Base-by-base conservation (phyloP, 176 grass and related monocot species). In the Hsuehochloa calcarea region DNA sequence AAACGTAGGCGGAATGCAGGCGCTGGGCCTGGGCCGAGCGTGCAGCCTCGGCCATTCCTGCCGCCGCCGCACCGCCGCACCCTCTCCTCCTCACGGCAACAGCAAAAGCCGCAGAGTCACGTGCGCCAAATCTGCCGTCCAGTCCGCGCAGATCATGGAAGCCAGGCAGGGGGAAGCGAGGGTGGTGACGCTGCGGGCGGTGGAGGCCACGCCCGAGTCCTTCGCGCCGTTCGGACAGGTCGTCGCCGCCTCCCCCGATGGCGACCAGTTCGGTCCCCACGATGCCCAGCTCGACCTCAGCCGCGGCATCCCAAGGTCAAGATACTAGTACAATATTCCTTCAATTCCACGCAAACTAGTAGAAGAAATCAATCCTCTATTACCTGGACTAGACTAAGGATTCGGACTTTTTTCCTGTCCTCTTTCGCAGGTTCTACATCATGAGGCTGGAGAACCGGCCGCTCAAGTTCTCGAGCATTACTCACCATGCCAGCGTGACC, bases 231-330 rank as follows among this genome's bases (percentile, higher is more conserved):
- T 94, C 89, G 96, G 96, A 6, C 96, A 99, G 86, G 96, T 99
- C 54, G 75, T 96, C 68, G 84, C 90, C 68, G 86, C 83, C 15
- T 88, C 90, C n/a, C 69, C 88, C 77, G 96, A 96, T 68, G 86
- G 96, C 15, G 88, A 89, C n/a, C 49, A 92, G 81, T 96, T 90
- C 85, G 96, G 96, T 13, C 93, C 91, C 72, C 74, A 77, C 69
- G 96, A 99, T 82, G 96, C 96, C 14, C 96, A 92, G 81, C 93
- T 99, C 84, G 96, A 99, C 72, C 96, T 99, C 91, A 93, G 76
- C 81, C 81, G 84, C 59, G 96, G 96, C 37, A 85, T 91, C 65
- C 96, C 96, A 5, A 94, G 93, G 93, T 98, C 23, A 62, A 20
- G n/a, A 38, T 39, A 25, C 22, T 19, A 49, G 46, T 15, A 8